A percentile compares a stretch with the other conserved stretches of the same genome.
Evolutionary conservation across 1,284 basidiomycete genomes (phyloP).

Genomic region (Moesziomyces parantarcticus): DNA sequence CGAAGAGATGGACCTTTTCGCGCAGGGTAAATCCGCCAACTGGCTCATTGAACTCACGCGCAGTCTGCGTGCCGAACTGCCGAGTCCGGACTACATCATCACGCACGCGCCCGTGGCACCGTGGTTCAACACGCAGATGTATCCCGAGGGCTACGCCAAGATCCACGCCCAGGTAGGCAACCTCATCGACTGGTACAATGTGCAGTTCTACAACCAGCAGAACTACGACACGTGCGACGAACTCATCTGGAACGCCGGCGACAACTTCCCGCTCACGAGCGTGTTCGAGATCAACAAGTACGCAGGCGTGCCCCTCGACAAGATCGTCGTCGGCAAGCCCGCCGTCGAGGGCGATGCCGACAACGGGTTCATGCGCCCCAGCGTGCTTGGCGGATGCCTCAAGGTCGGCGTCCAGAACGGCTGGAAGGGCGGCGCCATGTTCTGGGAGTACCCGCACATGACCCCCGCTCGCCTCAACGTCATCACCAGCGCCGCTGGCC

Average conservation of each 20-base stretch:
- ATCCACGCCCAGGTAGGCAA: constrained; percentile 46
- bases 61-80: constrained; percentile 69
- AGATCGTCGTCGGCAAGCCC: constrained; percentile 76
- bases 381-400: constrained; percentile 73
- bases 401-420: constrained; percentile 72
- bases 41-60: constrained; percentile 69
- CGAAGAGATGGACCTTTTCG: constrained; percentile 70
- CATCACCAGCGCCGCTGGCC: constrained; percentile 38
- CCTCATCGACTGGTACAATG: constrained; percentile 71
- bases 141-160: constrained; percentile 38
- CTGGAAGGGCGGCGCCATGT: constrained; percentile 73
- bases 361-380: constrained; percentile 74
- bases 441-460: constrained; percentile 55
- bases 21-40: constrained; percentile 19
- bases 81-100: constrained; percentile 68
- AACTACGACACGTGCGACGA: constrained; percentile 56
- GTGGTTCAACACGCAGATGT: constrained; percentile 48
- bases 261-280: constrained; percentile 71
- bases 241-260: constrained; percentile 73
- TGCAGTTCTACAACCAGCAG: constrained; percentile 60
- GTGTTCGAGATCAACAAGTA: constrained; percentile 76
- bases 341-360: constrained; percentile 72
- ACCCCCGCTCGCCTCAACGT: constrained; percentile 40
- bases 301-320: constrained; percentile 71
- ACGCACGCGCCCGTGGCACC: constrained; percentile 63